Evolutionary conservation across 2,329 filamentous ascomycete genomes (phyloP).

Genomic region (Neocatenulostroma microsporum): DNA sequence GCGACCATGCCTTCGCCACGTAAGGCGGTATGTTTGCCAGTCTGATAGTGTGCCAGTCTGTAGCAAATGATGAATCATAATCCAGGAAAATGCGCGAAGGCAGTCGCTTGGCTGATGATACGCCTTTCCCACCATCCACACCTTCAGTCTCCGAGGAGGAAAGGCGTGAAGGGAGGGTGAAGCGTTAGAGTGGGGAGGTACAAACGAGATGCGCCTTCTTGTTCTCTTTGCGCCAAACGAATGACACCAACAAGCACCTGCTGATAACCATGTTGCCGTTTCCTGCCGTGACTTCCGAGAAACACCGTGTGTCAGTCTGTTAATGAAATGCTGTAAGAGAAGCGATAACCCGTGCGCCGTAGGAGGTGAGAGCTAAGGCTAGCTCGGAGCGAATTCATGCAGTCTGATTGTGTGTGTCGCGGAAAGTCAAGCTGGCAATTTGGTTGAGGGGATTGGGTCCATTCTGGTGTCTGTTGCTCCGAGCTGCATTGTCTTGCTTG

Average conservation of each 20-base stretch:
- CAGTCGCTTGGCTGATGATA: constrained; percentile 21
- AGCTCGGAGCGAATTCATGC: constrained; percentile 16
- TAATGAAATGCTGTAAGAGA: constrained; percentile 10
- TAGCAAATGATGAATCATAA: neutral
- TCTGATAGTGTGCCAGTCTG: constrained; percentile 6
- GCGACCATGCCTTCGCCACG: constrained; percentile 7
- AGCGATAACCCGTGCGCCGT: constrained; percentile 17
- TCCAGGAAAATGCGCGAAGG: constrained; percentile 19
- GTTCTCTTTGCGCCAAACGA: constrained; percentile 11
- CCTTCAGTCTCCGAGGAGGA: neutral
- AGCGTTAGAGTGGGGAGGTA: constrained; percentile 4
- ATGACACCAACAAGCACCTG: constrained; percentile 4
- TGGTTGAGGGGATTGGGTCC: constrained; percentile 15
- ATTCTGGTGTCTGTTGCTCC: constrained; percentile 14
- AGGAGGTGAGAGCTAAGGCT: constrained; percentile 18
- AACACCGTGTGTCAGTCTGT: constrained; percentile 11
- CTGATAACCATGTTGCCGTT: constrained; percentile 9
- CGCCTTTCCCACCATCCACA: neutral
- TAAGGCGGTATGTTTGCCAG: neutral
- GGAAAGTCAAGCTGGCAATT: constrained; percentile 12
- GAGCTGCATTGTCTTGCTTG: constrained; percentile 19
- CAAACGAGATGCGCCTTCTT: constrained; percentile 11
- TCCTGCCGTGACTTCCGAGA: constrained; percentile 8
- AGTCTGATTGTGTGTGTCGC: constrained; percentile 13
- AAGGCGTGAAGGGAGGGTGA: neutral